Evolutionary conservation across 306 rosid species (phyloP).

Genomic region (Lagenaria siceraria): DNA sequence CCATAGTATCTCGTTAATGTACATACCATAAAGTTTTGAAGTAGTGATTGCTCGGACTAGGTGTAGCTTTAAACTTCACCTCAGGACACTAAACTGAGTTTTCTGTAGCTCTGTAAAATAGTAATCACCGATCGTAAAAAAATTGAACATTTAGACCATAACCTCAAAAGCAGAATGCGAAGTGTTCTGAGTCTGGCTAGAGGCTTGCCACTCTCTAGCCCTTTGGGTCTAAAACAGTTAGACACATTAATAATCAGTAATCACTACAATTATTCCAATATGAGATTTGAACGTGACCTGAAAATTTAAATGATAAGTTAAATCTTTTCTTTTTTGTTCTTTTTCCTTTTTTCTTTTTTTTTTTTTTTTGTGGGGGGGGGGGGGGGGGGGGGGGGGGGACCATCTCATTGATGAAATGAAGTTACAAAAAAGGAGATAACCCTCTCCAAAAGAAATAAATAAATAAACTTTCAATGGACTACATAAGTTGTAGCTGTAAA

Average conservation of each 20-base stretch:
- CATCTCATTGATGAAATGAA: background rate
- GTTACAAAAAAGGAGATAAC: background rate
- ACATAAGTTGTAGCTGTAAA: background rate
- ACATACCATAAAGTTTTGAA: slow-evolving; percentile 9
- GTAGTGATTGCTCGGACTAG: background rate
- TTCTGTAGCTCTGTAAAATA: background rate
- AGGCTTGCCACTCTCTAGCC: background rate
- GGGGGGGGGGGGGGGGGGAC: no score
- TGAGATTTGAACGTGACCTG: background rate
- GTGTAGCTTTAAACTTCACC: background rate
- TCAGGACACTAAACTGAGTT: background rate
- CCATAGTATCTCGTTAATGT: background rate
- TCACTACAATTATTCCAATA: background rate
- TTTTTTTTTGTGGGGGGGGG: no score
- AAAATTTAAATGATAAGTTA: background rate
- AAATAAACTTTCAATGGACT: background rate
- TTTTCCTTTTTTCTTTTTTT: background rate
- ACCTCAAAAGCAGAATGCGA: background rate
- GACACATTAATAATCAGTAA: background rate
- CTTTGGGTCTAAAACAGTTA: background rate
- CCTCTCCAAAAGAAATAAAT: background rate
- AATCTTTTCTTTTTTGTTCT: background rate
- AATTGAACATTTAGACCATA: background rate
- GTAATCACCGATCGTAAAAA: background rate
- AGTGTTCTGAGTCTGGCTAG: background rate